Evolutionary conservation across 2,329 filamentous ascomycete species (phyloP).

Genomic region (Aspergillus caelatus): DNA sequence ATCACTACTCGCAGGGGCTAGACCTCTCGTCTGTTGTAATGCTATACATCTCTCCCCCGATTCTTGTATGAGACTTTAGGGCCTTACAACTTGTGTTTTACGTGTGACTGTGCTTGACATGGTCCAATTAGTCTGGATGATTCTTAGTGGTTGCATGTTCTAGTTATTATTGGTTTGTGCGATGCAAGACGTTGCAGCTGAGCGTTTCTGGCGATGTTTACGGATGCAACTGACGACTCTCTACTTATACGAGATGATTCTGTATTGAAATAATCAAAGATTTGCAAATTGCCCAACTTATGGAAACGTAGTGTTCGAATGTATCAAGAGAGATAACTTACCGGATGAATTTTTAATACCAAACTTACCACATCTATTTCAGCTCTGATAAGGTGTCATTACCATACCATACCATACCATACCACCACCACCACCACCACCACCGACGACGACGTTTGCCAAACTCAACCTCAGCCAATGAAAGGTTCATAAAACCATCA

Average conservation of each 20-base stretch:
- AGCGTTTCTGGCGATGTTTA: constrained; percentile 8
- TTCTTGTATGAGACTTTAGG: constrained; percentile 19
- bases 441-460: too few relatives aligned
- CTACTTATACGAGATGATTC: constrained; percentile 6
- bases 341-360: neutral
- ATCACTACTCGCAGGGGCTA: constrained; percentile 7
- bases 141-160: neutral
- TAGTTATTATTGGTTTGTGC: constrained; percentile 3
- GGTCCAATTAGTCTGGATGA: neutral
- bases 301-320: neutral
- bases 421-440: too few relatives aligned
- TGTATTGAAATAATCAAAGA: constrained; percentile 1
- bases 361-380: neutral
- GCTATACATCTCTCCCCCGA: constrained; percentile 14
- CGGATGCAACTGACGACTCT: constrained; percentile 5
- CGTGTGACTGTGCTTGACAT: neutral
- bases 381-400: too few relatives aligned
- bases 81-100: neutral
- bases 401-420: too few relatives aligned
- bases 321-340: neutral
- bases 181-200: constrained; percentile 8
- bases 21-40: constrained; percentile 9
- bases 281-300: neutral
- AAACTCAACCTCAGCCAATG: too few relatives aligned
- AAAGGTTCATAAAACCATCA: too few relatives aligned